Evolutionary conservation across 129 eudicot genomes (phyloP), one percentile per base, ranked within the genome.

Genomic region (Cynara cardunculus): DNA sequence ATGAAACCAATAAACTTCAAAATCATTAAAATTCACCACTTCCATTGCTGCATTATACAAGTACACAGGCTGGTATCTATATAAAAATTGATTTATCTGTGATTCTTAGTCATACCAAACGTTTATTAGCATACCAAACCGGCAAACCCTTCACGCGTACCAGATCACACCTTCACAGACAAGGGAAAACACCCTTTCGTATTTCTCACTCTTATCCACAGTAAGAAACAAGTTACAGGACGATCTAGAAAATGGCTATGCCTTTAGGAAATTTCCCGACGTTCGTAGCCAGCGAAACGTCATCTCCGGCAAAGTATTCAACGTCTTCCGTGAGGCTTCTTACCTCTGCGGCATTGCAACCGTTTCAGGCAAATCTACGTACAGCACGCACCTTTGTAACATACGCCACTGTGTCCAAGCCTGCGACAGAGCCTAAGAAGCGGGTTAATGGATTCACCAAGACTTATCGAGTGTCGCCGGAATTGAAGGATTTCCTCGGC

Each of bases 401-500:
- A 27, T 68, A 78, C 53, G 88, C 90, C 21, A 84, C 78, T n/a
- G 2, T 83, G 28, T 82, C 88, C 71, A 82, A 87, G 69, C 85
- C 82, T 41, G 85, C 80, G 19, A 62, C 87, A 19, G 93, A 87
- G 84, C 75, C 89, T 28, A 83, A 82, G 83, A 85, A 85, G 86
- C 74, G 89, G 34, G 87, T 79, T 71, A 88, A 90, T 16, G 93
- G 90, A 1, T 80, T 89, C 22, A 89, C 81, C 90, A 89, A 87
- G 86, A 88, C 87, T 4, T 86, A 87, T 26, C 87, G 75, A 3
- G 93, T 87, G 4, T 87, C 93, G 77, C 90, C 89, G 59, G 93
- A 89, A 81, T 87, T 89, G 93, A 86, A 85, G 80, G 90, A 76
- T 12, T 88, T 87, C 79, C 85, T 89, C 21, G 93, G 88, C 61